Evolutionary conservation across 2,329 filamentous ascomycete genomes (phyloP), one percentile per base, ranked within the genome.

Genomic region (Aspergillus uvarum): DNA sequence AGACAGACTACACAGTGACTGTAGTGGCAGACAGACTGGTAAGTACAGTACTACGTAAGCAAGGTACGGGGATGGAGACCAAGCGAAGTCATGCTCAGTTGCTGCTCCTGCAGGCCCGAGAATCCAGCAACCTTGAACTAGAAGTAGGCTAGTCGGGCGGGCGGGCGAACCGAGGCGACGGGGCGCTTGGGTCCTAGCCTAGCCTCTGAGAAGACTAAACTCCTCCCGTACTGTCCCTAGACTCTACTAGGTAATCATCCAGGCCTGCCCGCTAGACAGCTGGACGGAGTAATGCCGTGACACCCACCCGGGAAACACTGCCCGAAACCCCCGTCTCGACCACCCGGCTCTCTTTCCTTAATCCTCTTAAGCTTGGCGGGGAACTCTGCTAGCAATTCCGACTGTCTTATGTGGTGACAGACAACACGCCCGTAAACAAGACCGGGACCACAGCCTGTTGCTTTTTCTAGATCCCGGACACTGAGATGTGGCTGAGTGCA

Each of bases 251-350:
- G 26, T 7, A 49, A 21, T n/a, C 50, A 35, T 21, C 35, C 26
- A 29, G 26, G 8, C 2, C 26, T 26, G 26, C 26, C 22, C 22
- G 22, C 22, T 22, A 22, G 22, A 14, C 32, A 12, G 14, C 32
- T 4, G 16, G 42, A 48, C 31, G 42, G 52, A 47, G 52, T 47
- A 54, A 54, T 54, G 52, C 53, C 19, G 49, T 59, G 54, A 51
- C 60, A 54, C 54, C 60, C 53, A 49, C 54, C 60, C 58, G 56
- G 58, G 60, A 55, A 58, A 50, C 47, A 51, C 32, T 44, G 60
- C 44, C 58, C 57, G 54, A 62, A 54, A 49, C 60, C 29, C 56
- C 47, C 35, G 56, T 60, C 47, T 50, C 48, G 26, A 47, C 51
- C 32, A 29, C 29, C 32, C 47, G 51, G 51, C n/a, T 44, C 38